phyloP scores from a whole-genome alignment of 495 filamentous ascomycete genomes.

The Penicillium atrosanguineum region DNA sequence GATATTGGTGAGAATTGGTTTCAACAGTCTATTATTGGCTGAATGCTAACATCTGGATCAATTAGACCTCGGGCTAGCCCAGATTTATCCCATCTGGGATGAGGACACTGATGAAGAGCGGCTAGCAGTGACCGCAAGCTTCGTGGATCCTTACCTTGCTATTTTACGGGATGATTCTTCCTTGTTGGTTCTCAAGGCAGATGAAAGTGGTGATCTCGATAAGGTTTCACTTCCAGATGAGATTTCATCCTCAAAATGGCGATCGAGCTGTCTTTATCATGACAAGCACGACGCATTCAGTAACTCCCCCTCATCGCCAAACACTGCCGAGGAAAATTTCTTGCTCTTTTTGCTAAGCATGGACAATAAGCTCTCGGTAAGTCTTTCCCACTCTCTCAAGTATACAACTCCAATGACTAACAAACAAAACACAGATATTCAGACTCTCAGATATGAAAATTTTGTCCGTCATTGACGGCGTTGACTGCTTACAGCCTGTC shows the following conservation, averaged over 20 bases:
- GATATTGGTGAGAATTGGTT: constrained; percentile 66
- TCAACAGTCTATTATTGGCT: not conserved
- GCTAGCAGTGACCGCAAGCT: constrained; percentile 73
- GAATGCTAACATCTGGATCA: not conserved
- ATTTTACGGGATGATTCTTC: constrained; percentile 80
- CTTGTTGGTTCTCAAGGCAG: constrained; percentile 69
- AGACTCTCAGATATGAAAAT: constrained; percentile 37
- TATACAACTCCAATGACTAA: not conserved
- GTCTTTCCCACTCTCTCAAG: constrained; percentile 16
- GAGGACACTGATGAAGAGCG: constrained; percentile 80
- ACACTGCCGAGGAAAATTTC: constrained; percentile 45
- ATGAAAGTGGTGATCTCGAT: constrained; percentile 80
- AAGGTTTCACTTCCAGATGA: constrained; percentile 64
- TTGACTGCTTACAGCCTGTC: constrained; percentile 74
- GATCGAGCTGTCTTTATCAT: constrained; percentile 74
- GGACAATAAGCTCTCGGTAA: constrained; percentile 70
- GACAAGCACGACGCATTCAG: constrained; percentile 60
- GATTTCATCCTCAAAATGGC: constrained; percentile 63
- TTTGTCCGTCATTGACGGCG: constrained; percentile 52
- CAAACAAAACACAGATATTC: constrained; percentile 32
- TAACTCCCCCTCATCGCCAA: constrained; percentile 35
- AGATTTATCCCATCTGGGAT: constrained; percentile 87
- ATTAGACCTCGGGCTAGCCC: constrained; percentile 75
- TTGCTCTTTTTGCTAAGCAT: constrained; percentile 71
- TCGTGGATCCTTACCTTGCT: constrained; percentile 84